Evolutionary conservation across 352 stramenopile species (phyloP).

Genomic region (Pythium insidiosum): DNA sequence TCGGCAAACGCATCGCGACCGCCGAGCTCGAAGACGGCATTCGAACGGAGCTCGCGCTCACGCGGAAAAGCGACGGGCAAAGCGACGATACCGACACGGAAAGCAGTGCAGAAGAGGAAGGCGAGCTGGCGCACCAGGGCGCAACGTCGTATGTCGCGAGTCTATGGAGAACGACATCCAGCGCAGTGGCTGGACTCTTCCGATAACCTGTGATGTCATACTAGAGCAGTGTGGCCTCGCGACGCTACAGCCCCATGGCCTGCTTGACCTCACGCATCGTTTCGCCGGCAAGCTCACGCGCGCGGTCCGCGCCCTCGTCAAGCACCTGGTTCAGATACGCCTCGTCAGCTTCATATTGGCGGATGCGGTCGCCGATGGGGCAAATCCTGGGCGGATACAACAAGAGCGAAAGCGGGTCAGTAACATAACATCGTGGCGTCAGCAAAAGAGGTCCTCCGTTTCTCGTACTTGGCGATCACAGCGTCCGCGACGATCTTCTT

Average conservation of each 20-base stretch:
- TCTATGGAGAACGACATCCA: slow-evolving; percentile 12
- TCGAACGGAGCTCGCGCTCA: slow-evolving; percentile 6
- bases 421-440: not conserved
- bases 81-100: not conserved
- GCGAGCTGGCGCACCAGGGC: too few relatives aligned
- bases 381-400: slow-evolving; percentile 49
- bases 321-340: slow-evolving; percentile 89
- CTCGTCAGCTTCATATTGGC: slow-evolving; percentile 87
- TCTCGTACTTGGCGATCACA: slow-evolving; percentile 84
- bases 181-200: slow-evolving; percentile 10
- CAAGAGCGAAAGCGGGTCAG: slow-evolving; percentile 7
- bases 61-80: not conserved
- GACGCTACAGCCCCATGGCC: slow-evolving; percentile 67
- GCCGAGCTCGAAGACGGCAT: slow-evolving; percentile 1
- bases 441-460: not conserved
- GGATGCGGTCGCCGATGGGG: slow-evolving; percentile 93
- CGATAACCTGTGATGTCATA: slow-evolving; percentile 7
- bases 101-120: slow-evolving; percentile 5
- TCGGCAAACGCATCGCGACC: slow-evolving; percentile 11
- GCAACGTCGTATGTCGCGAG: not conserved
- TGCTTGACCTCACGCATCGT: slow-evolving; percentile 76
- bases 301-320: slow-evolving; percentile 67
- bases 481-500: slow-evolving; percentile 94
- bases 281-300: slow-evolving; percentile 43
- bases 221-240: too few relatives aligned